Percentiles rank a stretch among this genome's conserved stretches.
phyloP scores from a whole-genome alignment of 1,284 basidiomycete species.

The Apiotrichum siamense region DNA sequence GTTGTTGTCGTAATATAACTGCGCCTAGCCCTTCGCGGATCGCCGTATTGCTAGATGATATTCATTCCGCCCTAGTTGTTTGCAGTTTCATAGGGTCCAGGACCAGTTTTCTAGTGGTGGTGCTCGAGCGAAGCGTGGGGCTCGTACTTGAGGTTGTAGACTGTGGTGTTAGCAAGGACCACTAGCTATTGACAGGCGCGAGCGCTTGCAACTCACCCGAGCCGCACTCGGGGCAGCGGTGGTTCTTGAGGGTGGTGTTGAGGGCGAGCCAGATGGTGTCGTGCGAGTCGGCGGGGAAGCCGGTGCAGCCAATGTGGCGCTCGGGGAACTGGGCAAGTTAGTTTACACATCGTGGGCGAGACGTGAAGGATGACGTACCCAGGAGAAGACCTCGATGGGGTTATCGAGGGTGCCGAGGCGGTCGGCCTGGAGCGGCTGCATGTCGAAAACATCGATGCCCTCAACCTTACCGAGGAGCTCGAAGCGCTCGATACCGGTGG shows the following conservation, averaged over 20 bases:
- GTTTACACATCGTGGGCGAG: neutral
- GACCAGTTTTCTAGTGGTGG: constrained; percentile 31
- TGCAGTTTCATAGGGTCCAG: constrained; percentile 4
- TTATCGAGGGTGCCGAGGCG: constrained; percentile 80
- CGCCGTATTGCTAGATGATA: constrained; percentile 10
- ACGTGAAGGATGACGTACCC: constrained; percentile 56
- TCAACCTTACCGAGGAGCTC: constrained; percentile 83
- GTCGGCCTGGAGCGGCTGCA: constrained; percentile 75
- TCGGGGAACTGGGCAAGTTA: constrained; percentile 53
- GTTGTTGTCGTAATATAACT: no score
- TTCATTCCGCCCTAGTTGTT: constrained; percentile 20
- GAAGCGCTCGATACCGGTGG: constrained; percentile 93
- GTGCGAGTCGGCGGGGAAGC: constrained; percentile 84
- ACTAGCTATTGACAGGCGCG: neutral
- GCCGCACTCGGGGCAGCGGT: constrained; percentile 85
- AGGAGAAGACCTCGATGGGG: constrained; percentile 80
- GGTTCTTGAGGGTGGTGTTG: constrained; percentile 56
- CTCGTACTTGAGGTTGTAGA: constrained; percentile 47
- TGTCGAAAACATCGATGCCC: constrained; percentile 87
- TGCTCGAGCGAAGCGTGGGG: constrained; percentile 26
- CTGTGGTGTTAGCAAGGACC: constrained; percentile 17
- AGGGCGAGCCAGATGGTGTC: constrained; percentile 76
- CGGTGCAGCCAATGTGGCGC: constrained; percentile 85
- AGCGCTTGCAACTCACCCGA: constrained; percentile 40
- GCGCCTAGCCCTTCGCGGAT: no score